Conservation (phyloP, 257 asterid genomes). For the Ophiorrhiza pumila region DNA sequence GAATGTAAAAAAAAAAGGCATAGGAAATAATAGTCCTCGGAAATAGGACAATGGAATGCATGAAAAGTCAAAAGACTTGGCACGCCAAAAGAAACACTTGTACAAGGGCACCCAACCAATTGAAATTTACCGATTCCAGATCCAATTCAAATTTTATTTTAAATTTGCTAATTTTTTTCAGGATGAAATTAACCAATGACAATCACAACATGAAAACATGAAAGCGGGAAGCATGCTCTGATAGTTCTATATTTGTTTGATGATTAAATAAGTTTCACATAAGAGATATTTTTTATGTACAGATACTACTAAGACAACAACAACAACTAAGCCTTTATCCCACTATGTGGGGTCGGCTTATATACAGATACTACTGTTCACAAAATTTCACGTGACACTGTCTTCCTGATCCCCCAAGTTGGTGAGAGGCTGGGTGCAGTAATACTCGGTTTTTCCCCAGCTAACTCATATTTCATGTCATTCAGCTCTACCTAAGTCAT, state of each 20-base stretch:
- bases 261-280: background rate
- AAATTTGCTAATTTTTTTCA: background rate
- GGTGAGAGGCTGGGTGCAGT: background rate
- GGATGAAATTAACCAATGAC: background rate
- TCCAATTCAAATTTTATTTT: background rate
- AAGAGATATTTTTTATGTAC: background rate
- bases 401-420: background rate
- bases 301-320: too few relatives aligned
- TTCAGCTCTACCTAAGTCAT: background rate
- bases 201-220: background rate
- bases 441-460: background rate
- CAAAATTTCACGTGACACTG: background rate
- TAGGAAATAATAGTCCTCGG: background rate
- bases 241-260: background rate
- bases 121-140: too few relatives aligned
- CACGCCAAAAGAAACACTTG: constrained; percentile 1
- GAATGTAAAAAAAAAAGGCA: background rate
- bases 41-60: background rate
- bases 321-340: too few relatives aligned
- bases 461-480: background rate
- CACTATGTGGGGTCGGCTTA: too few relatives aligned
- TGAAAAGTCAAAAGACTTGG: background rate
- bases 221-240: background rate
- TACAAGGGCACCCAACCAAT: background rate
- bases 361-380: background rate